phyloP scores from a whole-genome alignment of 805 yeast species.

The Cyberlindnera petersonii region DNA sequence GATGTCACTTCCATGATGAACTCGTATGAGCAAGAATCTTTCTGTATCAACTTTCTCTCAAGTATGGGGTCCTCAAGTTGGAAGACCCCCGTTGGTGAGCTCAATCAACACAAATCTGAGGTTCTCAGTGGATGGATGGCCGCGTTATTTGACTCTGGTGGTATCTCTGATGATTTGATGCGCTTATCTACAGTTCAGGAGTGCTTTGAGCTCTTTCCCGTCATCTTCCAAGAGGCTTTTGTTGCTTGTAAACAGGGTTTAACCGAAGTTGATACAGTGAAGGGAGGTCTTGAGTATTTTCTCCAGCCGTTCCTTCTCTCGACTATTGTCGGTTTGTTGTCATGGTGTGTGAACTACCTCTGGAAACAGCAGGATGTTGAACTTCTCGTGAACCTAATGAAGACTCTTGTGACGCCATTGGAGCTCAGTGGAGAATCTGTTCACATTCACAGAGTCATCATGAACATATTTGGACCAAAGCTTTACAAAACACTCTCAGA shows the following conservation, averaged over 20 bases:
- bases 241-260: constrained; percentile 52
- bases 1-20: constrained; percentile 26
- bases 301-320: constrained; percentile 71
- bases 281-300: constrained; percentile 83
- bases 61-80: constrained; percentile 28
- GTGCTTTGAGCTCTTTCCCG: constrained; percentile 64
- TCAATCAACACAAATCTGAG: constrained; percentile 25
- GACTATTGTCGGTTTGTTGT: constrained; percentile 51
- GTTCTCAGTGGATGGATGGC: constrained; percentile 68
- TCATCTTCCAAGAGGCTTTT: constrained; percentile 68
- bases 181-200: constrained; percentile 63
- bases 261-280: constrained; percentile 55
- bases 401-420: constrained; percentile 39
- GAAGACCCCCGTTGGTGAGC: constrained; percentile 23
- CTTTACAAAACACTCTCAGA: constrained; percentile 15
- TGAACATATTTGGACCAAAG: constrained; percentile 24
- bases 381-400: constrained; percentile 36
- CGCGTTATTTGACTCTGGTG: constrained; percentile 78
- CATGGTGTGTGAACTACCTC: constrained; percentile 43
- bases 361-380: constrained; percentile 31
- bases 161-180: constrained; percentile 80
- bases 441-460: constrained; percentile 39
- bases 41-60: constrained; percentile 29
- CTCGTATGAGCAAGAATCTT: constrained; percentile 25
- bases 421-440: constrained; percentile 44